Base-by-base conservation (phyloP, 1,139 yeast species). In the Arxiozyma heterogenica region DNA sequence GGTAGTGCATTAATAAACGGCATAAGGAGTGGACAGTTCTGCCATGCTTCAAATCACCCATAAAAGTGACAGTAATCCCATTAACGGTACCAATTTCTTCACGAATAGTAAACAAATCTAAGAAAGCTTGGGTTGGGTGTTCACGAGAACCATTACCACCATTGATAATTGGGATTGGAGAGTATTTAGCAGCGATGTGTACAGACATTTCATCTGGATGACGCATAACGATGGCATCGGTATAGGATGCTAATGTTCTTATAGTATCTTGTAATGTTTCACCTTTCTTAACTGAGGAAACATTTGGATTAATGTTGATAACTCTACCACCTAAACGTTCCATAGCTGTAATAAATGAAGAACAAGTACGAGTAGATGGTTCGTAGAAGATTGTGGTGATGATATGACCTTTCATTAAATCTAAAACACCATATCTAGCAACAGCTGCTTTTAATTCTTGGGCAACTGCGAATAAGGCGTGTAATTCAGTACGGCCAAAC, bases 261-360 rank as follows among this genome's bases (percentile, higher is more conserved):
- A 94, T 82, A 50, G 98, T 93, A 70, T 94, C 99, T 75, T 93
- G 98, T 67, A 94, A 79, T 51, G 98, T 87, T 78, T 94, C 99
- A 61, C 99, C 99, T 79, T 94, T 94, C 76, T 89, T 88, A 53
- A 91, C 96, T 30, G 97, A 89, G 22, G 98, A 90, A 48, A 93
- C 79, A 57, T 81, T 82, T 57, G 94, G 86, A 60, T 88, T 79
- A 60, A 94, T 86, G 53, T 95, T 81, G 63, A 94, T 87, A 62
- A 91, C 96, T 72, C 96, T 84, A 70, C 99, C 99, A 71, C 99
- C 99, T 66, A 94, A 80, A 76, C 99, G 86, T 78, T 94, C 98
- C 98, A 94, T 94, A 58, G 99, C 99, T 64, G 97, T 96, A 72
- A 94, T 96, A 71, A 94, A 94, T 1, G 98, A 91, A 25, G 97